These are phyloP conservation scores for Citrus mangshanensis DNA, from an alignment of 345 rosid species.

Conservation along the genomic window DNA sequence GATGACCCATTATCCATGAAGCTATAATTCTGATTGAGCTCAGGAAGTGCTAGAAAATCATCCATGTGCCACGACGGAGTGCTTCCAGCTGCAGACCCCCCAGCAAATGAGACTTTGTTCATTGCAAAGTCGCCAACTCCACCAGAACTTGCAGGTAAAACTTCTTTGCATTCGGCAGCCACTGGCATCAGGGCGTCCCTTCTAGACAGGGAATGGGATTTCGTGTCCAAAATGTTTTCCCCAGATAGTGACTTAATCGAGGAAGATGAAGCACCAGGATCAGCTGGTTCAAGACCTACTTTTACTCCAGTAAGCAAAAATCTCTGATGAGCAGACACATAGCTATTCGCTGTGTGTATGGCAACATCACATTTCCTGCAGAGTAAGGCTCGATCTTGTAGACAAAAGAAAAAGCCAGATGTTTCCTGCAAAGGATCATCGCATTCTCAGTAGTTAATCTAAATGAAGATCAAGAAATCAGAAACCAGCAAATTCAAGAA, in stretches of 20 bases:
- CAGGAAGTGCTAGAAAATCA: slow-evolving; percentile 62
- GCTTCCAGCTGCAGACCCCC: slow-evolving; percentile 67
- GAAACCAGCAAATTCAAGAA: slow-evolving; percentile 2
- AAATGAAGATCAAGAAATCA: slow-evolving; percentile 3
- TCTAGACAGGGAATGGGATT: slow-evolving; percentile 30
- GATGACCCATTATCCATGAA: slow-evolving; percentile 75
- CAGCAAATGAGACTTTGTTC: slow-evolving; percentile 45
- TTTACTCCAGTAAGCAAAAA: slow-evolving; percentile 92
- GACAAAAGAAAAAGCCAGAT: slow-evolving; percentile 92
- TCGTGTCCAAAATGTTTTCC: slow-evolving; percentile 46
- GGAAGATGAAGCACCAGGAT: slow-evolving; percentile 51
- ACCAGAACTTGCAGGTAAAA: slow-evolving; percentile 29
- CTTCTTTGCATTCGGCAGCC: slow-evolving; percentile 30
- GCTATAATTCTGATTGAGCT: slow-evolving; percentile 56
- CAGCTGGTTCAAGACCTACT: slow-evolving; percentile 74
- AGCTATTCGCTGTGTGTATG: slow-evolving; percentile 68
- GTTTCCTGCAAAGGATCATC: slow-evolving; percentile 53
- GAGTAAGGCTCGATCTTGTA: slow-evolving; percentile 90
- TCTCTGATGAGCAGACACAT: slow-evolving; percentile 83
- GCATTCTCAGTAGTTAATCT: slow-evolving; percentile 5
- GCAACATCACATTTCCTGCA: slow-evolving; percentile 95
- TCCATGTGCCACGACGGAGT: slow-evolving; percentile 78
- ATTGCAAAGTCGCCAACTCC: slow-evolving; percentile 28
- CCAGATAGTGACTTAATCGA: slow-evolving; percentile 40
- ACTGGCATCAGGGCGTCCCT: slow-evolving; percentile 25